Evolutionary conservation across 1,139 yeast genomes (phyloP).

Genomic region (Hemisphaericaspora subhashii): DNA sequence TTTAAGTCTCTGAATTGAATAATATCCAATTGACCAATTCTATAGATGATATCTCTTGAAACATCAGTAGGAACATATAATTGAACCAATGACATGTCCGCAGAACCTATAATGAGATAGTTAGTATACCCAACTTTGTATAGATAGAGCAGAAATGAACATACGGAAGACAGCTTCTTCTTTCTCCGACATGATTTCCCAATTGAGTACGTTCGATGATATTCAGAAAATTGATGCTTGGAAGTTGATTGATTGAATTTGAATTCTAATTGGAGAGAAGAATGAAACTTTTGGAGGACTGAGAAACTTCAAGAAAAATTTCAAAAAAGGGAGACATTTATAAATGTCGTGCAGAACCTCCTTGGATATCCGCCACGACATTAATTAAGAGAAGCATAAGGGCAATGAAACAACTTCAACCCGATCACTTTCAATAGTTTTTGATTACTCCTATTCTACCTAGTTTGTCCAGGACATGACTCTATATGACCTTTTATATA

Average conservation of each 20-base stretch:
- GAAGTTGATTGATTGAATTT: not conserved
- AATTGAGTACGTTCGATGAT: not conserved
- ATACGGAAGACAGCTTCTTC: slow-evolving; percentile 74
- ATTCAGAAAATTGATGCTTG: not conserved
- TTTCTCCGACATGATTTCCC: slow-evolving; percentile 22
- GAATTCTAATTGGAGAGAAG: too few relatives aligned
- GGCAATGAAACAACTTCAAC: too few relatives aligned
- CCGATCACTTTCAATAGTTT: too few relatives aligned
- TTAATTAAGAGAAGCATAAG: too few relatives aligned
- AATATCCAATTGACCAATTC: slow-evolving; percentile 62
- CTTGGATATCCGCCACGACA: too few relatives aligned
- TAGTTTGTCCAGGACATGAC: too few relatives aligned
- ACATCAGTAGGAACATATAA: slow-evolving; percentile 72
- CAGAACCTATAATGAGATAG: slow-evolving; percentile 45
- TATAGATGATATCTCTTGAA: slow-evolving; percentile 62
- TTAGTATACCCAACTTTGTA: slow-evolving; percentile 11
- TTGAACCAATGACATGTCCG: slow-evolving; percentile 78
- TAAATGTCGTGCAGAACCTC: too few relatives aligned
- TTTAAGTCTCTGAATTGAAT: slow-evolving; percentile 73
- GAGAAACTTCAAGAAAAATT: too few relatives aligned
- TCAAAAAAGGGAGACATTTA: too few relatives aligned
- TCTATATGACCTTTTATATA: too few relatives aligned
- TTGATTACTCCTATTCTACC: too few relatives aligned
- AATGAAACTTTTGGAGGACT: too few relatives aligned
- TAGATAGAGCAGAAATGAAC: slow-evolving; percentile 20